Percentiles rank a stretch among this genome's conserved stretches.
phyloP scores from a whole-genome alignment of 805 yeast genomes.

The Candida stauntonica region DNA sequence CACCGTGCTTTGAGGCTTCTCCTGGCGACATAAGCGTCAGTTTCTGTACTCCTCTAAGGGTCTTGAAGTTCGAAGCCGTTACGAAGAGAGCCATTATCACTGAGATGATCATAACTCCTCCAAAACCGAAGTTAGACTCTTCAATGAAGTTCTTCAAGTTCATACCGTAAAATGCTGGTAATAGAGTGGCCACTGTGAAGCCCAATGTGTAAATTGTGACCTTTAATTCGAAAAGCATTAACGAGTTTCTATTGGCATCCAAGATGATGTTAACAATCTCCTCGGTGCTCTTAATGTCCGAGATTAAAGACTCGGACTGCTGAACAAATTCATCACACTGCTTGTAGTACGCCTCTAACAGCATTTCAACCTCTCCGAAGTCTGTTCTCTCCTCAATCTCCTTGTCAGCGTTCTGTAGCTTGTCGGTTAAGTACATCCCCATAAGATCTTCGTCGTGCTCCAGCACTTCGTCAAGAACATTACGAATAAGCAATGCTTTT shows the following conservation, averaged over 20 bases:
- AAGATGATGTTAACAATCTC: constrained; percentile 88
- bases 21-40: constrained; percentile 51
- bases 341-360: constrained; percentile 82
- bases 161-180: constrained; percentile 92
- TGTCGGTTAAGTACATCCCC: constrained; percentile 67
- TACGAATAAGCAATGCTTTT: constrained; percentile 67
- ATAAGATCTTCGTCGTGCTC: constrained; percentile 85
- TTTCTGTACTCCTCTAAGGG: constrained; percentile 57
- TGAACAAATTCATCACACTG: constrained; percentile 94
- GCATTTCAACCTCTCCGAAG: constrained; percentile 77
- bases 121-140: constrained; percentile 61
- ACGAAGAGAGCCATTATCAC: constrained; percentile 49
- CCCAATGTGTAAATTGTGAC: constrained; percentile 83
- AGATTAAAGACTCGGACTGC: constrained; percentile 76
- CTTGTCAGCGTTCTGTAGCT: constrained; percentile 8
- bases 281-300: constrained; percentile 85
- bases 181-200: constrained; percentile 74
- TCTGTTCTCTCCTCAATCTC: constrained; percentile 27
- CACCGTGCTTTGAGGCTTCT: constrained; percentile 5
- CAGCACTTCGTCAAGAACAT: constrained; percentile 76
- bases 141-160: constrained; percentile 75
- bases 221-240: constrained; percentile 82
- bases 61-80: constrained; percentile 52
- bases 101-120: constrained; percentile 48
- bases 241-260: constrained; percentile 85